Evolutionary conservation across 176 grass and related monocot genomes (phyloP), one percentile per base, ranked within the genome.

Genomic region (Urochloa ruziziensis): DNA sequence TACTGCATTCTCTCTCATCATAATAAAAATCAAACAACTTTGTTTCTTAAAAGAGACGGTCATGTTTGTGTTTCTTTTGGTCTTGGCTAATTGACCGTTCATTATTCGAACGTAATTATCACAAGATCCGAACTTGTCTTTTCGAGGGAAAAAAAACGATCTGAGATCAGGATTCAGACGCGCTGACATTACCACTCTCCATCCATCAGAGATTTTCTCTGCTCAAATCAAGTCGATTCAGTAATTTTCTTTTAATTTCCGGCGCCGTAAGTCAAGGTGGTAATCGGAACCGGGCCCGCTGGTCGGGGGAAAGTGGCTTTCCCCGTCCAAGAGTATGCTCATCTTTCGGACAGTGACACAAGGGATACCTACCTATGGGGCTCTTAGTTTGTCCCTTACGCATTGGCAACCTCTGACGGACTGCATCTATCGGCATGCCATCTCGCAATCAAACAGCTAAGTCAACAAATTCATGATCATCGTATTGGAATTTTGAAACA

Each of bases 341-440:
- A 27, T 79, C 65, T 83, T 62, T 53, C 5, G 7, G 32, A 44
- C 24, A 78, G 21, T 83, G 61, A 68, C 49, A 36, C 48, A 23
- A 49, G 39, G 30, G 47, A 49, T 17, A 39, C 62, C 79, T 51
- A 70, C 30, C 85, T 48, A 82, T 12, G 9, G 6, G 40, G 24
- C n/a, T 65, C 43, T 71, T 71, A 32, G 25, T 25, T 83, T 83
- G 80, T 83, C 77, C 64, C 4, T 79, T 73, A 56, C n/a, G 66
- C 46, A 42, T 64, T 79, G 76, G 58, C 58, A 21, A 65, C 44
- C 69, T 52, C 25, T 51, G 72, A 29, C 18, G 23, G 15, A 52
- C 27, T 63, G 30, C 56, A 54, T 49, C 29, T 56, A 39, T 80
- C 10, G 16, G 3, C 23, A 29, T 39, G 32, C 52, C 33, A 40